Conservation (phyloP, 2,329 filamentous ascomycete genomes). For the Blastomyces gilchristii region DNA sequence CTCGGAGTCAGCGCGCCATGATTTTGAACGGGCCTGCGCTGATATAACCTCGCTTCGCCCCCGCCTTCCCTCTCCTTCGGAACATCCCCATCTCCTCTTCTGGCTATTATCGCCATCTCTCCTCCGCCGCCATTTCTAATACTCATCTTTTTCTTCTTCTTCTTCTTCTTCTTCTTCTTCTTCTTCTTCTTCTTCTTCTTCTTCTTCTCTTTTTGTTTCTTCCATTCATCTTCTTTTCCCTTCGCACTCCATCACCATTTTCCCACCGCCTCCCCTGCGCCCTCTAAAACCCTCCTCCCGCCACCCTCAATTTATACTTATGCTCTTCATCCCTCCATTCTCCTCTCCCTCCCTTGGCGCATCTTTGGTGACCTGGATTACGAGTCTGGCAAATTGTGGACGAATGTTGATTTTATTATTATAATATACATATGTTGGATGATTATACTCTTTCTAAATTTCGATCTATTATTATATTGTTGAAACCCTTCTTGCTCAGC, state of each 20-base stretch:
- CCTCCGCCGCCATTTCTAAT: slow-evolving; percentile 16
- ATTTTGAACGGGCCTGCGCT: slow-evolving; percentile 9
- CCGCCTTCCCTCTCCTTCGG: slow-evolving; percentile 11
- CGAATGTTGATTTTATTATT: slow-evolving; percentile 30
- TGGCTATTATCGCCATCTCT: slow-evolving; percentile 14
- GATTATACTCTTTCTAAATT: slow-evolving; percentile 19
- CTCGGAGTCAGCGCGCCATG: slow-evolving; percentile 11
- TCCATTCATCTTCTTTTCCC: slow-evolving; percentile 8
- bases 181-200: slow-evolving; percentile 9
- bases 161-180: slow-evolving; percentile 11
- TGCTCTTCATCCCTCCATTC: slow-evolving; percentile 5
- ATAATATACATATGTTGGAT: slow-evolving; percentile 13
- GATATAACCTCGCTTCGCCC: slow-evolving; percentile 17
- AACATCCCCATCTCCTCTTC: slow-evolving; percentile 13
- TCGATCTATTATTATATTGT: not conserved
- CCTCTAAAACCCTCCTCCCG: slow-evolving; percentile 11
- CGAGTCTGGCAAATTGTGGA: slow-evolving; percentile 21
- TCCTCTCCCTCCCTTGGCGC: slow-evolving; percentile 4
- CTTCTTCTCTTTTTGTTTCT: slow-evolving; percentile 14
- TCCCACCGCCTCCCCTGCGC: slow-evolving; percentile 14
- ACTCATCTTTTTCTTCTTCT: slow-evolving; percentile 7
- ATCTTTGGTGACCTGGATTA: slow-evolving; percentile 5
- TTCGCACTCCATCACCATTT: not conserved
- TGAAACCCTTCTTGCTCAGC: slow-evolving; percentile 13
- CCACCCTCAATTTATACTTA: slow-evolving; percentile 5